These are phyloP conservation scores for Magnusiomyces magnusii DNA, from an alignment of 1,139 yeast genomes.

Conservation along the genomic window DNA sequence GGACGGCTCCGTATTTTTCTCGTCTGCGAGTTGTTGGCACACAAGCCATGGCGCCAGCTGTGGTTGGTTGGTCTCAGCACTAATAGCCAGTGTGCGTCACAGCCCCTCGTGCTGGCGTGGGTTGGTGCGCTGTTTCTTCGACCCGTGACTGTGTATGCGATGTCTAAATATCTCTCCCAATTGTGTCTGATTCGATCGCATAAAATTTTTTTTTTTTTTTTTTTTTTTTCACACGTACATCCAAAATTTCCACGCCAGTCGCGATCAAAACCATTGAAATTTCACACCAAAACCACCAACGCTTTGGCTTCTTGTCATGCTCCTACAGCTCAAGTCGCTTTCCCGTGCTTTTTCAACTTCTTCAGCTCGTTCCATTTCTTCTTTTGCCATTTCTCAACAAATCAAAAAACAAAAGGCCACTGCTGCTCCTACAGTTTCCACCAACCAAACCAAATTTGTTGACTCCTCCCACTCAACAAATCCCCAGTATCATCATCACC, in stretches of 20 bases:
- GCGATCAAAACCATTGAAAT: background rate
- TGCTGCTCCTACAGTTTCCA: background rate
- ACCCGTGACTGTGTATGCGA: background rate
- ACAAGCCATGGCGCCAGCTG: too few relatives aligned
- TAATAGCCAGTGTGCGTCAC: too few relatives aligned
- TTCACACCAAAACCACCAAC: background rate
- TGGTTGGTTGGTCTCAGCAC: too few relatives aligned
- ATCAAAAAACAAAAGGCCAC: background rate
- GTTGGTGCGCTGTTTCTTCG: background rate
- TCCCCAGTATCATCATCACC: too few relatives aligned
- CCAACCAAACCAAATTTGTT: too few relatives aligned
- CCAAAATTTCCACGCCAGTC: too few relatives aligned
- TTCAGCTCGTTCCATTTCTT: background rate
- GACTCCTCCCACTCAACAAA: too few relatives aligned
- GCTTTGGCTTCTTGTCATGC: background rate
- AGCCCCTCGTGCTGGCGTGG: too few relatives aligned
- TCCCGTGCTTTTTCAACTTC: background rate
- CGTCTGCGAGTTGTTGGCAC: too few relatives aligned
- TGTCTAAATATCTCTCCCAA: background rate
- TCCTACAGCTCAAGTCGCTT: background rate
- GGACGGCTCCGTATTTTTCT: background rate
- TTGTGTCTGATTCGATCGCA: background rate
- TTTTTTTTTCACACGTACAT: background rate
- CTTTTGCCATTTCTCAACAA: background rate
- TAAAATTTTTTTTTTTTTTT: background rate